Percentiles rank a stretch among this genome's conserved stretches.
These are phyloP conservation scores for Jacaranda mimosifolia DNA, from an alignment of 257 asterid species.

Conservation along the genomic window DNA sequence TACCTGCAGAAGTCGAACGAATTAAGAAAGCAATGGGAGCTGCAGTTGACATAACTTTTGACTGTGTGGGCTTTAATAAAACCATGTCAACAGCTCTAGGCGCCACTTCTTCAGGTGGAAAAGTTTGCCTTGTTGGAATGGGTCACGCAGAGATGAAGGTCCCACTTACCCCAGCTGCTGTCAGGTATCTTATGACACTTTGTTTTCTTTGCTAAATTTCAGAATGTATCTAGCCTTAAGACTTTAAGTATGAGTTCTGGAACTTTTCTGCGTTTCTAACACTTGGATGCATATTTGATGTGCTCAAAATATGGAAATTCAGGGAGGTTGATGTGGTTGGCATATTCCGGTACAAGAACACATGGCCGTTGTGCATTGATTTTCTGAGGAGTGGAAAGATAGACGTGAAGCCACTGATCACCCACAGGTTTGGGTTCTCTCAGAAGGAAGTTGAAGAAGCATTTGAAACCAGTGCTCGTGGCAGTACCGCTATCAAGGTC, in stretches of 20 bases:
- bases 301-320: conserved; percentile 8
- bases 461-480: conserved; percentile 83
- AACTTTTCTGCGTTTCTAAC: background rate
- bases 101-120: conserved; percentile 88
- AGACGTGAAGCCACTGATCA: conserved; percentile 89
- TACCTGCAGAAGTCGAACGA: conserved; percentile 61
- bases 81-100: conserved; percentile 91
- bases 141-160: conserved; percentile 80
- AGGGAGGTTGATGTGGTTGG: conserved; percentile 97
- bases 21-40: conserved; percentile 77
- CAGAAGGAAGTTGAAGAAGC: conserved; percentile 91
- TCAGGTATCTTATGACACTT: conserved; percentile 53
- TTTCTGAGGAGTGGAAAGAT: conserved; percentile 83
- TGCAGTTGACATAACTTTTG: conserved; percentile 63
- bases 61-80: conserved; percentile 87
- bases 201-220: background rate
- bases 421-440: conserved; percentile 83
- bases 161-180: conserved; percentile 93
- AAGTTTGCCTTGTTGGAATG: conserved; percentile 93
- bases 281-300: background rate
- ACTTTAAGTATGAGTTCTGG: background rate
- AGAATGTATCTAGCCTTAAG: background rate
- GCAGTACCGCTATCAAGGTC: conserved; percentile 95
- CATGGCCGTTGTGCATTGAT: conserved; percentile 94
- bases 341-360: conserved; percentile 89